Base-by-base conservation (phyloP, 2,329 filamentous ascomycete genomes). In the Nothophoma quercina region DNA sequence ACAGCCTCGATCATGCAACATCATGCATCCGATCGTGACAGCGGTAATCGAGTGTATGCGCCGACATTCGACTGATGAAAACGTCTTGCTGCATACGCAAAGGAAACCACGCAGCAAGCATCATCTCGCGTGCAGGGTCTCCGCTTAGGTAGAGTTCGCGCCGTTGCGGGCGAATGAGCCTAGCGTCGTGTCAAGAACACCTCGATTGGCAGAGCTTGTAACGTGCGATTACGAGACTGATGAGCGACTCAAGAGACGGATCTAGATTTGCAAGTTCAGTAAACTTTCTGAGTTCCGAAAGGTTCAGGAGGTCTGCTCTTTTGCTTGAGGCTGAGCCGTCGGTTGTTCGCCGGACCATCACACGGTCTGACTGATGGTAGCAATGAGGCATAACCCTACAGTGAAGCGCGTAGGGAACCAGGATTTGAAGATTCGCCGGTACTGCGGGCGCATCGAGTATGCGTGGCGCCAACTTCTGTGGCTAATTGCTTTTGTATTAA, bases 401-500 rank as follows among this genome's bases (percentile, higher is more conserved):
- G n/a, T n/a, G n/a, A n/a, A n/a, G n/a, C n/a, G n/a, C n/a, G n/a
- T n/a, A n/a, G n/a, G n/a, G n/a, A n/a, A n/a, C n/a, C n/a, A n/a
- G n/a, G n/a, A n/a, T n/a, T n/a, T n/a, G n/a, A 15, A 2, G n/a
- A 28, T 21, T 13, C 2, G 4, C 25, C 13, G 21, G n/a, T 9
- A 19, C 7, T 2, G 15, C 35, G 18, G 25, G 21, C 26, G 26
- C 26, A 13, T 21, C 7, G 13, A 15, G 10, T 13, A 2, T 16
- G 18, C 10, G 33, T 23, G 23, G 26, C 13, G 9, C 22, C 32
- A 39, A n/a, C 19, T 8, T 15, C 18, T 9, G 12, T 16, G 26
- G 25, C 8, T 22, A 16, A 12, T 53, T 53, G 26, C 33, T 53
- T 53, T 48, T 48, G 13, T 18, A 13, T 41, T 22, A 48, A 39